phyloP scores from a whole-genome alignment of 495 filamentous ascomycete genomes.

The Aspergillus carlsbadensis region DNA sequence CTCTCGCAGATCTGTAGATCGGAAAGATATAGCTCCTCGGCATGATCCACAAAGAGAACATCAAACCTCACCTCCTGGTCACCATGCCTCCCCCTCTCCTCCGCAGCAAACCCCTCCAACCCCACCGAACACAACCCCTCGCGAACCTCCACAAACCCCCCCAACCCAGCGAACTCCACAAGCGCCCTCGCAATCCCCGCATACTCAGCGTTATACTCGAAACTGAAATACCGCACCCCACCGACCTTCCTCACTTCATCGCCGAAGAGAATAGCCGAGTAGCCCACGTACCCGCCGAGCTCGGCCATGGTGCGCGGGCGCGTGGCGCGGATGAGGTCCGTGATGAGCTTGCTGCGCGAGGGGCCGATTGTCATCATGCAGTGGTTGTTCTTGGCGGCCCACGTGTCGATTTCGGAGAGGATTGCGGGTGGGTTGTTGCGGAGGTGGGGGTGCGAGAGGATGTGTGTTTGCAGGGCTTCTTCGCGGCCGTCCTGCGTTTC shows the following conservation, averaged over 20 bases:
- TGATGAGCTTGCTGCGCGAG: conserved; percentile 59
- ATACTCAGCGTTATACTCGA: conserved; percentile 61
- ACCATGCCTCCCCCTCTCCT: too few species aligned
- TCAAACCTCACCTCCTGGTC: too few species aligned
- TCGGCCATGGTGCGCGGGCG: conserved; percentile 65
- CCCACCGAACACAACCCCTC: too few species aligned
- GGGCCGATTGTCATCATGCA: conserved; percentile 69
- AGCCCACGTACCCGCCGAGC: conserved; percentile 72
- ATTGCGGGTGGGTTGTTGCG: conserved; percentile 43
- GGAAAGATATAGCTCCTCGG: too few species aligned
- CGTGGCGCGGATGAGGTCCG: conserved; percentile 38
- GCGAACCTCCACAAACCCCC: conserved; percentile 53
- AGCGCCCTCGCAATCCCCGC: conserved; percentile 55
- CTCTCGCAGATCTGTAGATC: too few species aligned
- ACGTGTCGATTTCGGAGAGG: conserved; percentile 64
- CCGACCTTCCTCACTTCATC: conserved; percentile 45
- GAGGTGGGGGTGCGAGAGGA: background rate
- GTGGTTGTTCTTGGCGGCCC: conserved; percentile 47
- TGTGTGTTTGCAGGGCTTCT: background rate
- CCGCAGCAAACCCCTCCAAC: too few species aligned
- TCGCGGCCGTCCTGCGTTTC: background rate
- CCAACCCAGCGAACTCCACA: conserved; percentile 60
- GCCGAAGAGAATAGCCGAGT: conserved; percentile 64
- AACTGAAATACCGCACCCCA: conserved; percentile 52
- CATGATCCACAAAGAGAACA: too few species aligned